Conservation (phyloP, 306 rosid species). For the Prunus persica region Prunus_persica_NCBIv2 NC_034009.1:26978501-26979000, state of each 20-base stretch:
- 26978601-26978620: constrained; percentile 74
- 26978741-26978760: constrained; percentile 66
- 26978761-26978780: constrained; percentile 54
- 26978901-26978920: too few relatives aligned
- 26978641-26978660: constrained; percentile 36
- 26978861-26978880: too few relatives aligned
- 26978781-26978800: constrained; percentile 16
- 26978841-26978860: too few relatives aligned
- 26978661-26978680: constrained; percentile 59
- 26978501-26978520: constrained; percentile 36
- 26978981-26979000: too few relatives aligned
- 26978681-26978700: constrained; percentile 60
- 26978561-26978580: constrained; percentile 35
- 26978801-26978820: not conserved
- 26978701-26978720: constrained; percentile 61
- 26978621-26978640: constrained; percentile 59
- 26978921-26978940: too few relatives aligned
- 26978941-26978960: too few relatives aligned
- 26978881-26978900: not conserved
- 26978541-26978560: constrained; percentile 63
- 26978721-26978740: constrained; percentile 56
- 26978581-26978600: constrained; percentile 60
- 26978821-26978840: not conserved
- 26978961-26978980: too few relatives aligned
- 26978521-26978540: constrained; percentile 48